Conservation (phyloP, 1,139 yeast species). For the Lodderomyces parapsilosis region DNA sequence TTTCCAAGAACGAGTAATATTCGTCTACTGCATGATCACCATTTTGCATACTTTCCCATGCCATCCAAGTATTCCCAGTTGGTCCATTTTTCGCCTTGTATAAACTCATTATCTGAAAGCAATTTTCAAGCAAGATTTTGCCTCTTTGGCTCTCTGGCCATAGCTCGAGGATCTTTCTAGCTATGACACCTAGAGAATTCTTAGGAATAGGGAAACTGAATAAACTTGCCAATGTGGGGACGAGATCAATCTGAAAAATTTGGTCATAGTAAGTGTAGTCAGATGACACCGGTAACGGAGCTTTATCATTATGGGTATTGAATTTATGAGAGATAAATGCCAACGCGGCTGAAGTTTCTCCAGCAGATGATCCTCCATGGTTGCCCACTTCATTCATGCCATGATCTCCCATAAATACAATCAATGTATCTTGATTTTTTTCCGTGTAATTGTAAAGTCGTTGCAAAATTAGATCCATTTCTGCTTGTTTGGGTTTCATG, state of each 20-base stretch:
- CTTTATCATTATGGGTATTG: conserved; percentile 15
- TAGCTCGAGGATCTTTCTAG: conserved; percentile 54
- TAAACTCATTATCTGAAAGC: conserved; percentile 53
- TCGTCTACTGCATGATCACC: conserved; percentile 17
- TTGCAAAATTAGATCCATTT: conserved; percentile 73
- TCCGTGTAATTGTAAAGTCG: conserved; percentile 47
- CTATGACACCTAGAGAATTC: conserved; percentile 76
- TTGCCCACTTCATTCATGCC: conserved; percentile 95
- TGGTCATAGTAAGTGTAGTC: conserved; percentile 52
- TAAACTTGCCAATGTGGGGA: conserved; percentile 76
- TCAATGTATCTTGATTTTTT: conserved; percentile 50
- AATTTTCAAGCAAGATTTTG: conserved; percentile 55
- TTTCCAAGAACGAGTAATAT: conserved; percentile 40
- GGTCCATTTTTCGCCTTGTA: conserved; percentile 25
- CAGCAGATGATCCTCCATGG: conserved; percentile 91
- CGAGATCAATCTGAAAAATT: conserved; percentile 82
- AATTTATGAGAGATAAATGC: conserved; percentile 66
- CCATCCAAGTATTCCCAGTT: conserved; percentile 11
- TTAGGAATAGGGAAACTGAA: conserved; percentile 82
- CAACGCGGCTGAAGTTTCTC: conserved; percentile 88
- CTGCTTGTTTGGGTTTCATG: conserved; percentile 79
- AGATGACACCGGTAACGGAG: conserved; percentile 39
- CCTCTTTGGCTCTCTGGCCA: conserved; percentile 43
- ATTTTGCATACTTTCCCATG: conserved; percentile 16
- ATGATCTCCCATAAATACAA: conserved; percentile 88